Conservation (phyloP, 140 eudicot species). For the Erigeron philadelphicus region DNA sequence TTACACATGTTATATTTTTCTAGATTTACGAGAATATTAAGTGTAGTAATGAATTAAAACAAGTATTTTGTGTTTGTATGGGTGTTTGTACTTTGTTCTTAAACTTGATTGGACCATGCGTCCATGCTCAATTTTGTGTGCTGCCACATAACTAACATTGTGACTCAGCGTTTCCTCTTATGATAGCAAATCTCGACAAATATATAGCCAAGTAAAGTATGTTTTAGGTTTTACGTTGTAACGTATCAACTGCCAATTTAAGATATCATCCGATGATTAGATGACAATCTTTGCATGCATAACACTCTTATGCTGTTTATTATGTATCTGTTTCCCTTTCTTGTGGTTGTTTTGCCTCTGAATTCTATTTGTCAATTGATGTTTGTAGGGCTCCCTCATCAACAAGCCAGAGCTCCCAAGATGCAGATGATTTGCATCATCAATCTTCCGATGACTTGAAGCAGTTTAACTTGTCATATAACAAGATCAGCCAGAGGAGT, state of each 20-base stretch:
- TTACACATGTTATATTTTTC: slow-evolving; percentile 4
- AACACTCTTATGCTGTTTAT: slow-evolving; percentile 9
- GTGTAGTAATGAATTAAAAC: slow-evolving; percentile 9
- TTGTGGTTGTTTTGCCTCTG: not conserved
- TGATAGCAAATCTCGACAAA: slow-evolving; percentile 17
- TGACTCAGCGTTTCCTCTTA: not conserved
- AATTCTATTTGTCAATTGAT: not conserved
- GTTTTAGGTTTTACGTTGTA: not conserved
- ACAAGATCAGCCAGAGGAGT: slow-evolving; percentile 46
- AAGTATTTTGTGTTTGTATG: not conserved
- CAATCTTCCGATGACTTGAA: slow-evolving; percentile 41
- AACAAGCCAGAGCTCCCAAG: slow-evolving; percentile 33
- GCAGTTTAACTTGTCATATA: slow-evolving; percentile 68
- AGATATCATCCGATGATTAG: slow-evolving; percentile 9
- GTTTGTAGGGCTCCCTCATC: slow-evolving; percentile 44
- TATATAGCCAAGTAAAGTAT: not conserved
- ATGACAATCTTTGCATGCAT: slow-evolving; percentile 11
- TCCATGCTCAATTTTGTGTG: slow-evolving; percentile 2
- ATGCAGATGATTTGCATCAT: slow-evolving; percentile 28
- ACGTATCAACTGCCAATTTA: not conserved
- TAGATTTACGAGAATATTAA: slow-evolving; percentile 15
- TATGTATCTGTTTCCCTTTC: not conserved
- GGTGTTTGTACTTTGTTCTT: not conserved
- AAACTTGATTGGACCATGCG: not conserved
- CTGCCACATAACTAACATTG: not conserved